phyloP scores from a whole-genome alignment of 1,139 yeast genomes.

The Yamadazyma blattariae region DNA sequence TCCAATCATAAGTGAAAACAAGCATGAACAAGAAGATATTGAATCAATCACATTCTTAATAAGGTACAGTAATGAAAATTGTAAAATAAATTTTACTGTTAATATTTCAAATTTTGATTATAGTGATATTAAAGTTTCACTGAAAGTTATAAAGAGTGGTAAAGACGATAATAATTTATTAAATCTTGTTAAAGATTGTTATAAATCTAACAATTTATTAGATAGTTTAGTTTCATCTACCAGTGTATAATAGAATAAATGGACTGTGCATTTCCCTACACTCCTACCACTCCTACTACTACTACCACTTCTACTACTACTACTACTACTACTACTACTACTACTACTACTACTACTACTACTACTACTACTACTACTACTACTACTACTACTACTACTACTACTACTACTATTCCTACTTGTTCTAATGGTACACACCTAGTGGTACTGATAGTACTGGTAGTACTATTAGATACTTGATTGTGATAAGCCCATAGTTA shows the following conservation, averaged over 20 bases:
- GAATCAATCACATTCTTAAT: slow-evolving; percentile 9
- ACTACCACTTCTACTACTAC: too few species aligned
- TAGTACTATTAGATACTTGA: neutral
- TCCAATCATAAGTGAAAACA: slow-evolving; percentile 5
- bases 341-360: too few species aligned
- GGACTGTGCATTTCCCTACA: neutral
- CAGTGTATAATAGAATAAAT: neutral
- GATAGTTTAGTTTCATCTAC: neutral
- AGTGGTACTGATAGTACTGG: too few species aligned
- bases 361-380: too few species aligned
- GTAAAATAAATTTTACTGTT: slow-evolving; percentile 3
- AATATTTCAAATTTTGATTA: slow-evolving; percentile 1
- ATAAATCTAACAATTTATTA: slow-evolving; percentile 3
- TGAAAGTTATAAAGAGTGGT: slow-evolving; percentile 2
- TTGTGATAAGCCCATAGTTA: too few species aligned
- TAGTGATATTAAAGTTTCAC: neutral
- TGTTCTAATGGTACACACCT: too few species aligned
- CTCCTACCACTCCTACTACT: too few species aligned
- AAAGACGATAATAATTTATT: neutral
- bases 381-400: too few species aligned
- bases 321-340: too few species aligned
- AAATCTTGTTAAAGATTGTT: slow-evolving; percentile 2
- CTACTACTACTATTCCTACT: too few species aligned
- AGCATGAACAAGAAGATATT: too few species aligned
- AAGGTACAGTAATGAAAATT: slow-evolving; percentile 8